Evolutionary conservation across 2,329 filamentous ascomycete species (phyloP).

Genomic region (Fusarium liriodendri): DNA sequence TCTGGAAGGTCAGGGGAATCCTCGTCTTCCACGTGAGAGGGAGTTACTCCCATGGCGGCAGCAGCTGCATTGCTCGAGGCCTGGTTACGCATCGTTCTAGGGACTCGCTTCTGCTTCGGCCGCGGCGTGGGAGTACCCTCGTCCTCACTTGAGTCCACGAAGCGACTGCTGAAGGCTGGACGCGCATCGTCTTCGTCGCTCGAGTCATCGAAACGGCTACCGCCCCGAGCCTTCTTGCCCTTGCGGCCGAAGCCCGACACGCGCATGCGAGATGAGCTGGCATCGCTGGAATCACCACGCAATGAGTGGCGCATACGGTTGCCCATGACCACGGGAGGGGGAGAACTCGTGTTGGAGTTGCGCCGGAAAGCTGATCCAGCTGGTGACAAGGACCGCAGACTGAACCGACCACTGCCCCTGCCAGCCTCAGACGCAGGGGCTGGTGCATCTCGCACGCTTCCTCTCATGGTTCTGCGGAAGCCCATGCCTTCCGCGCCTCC

Average conservation of each 20-base stretch:
- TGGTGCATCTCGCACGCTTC: slow-evolving; percentile 37
- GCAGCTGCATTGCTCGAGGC: slow-evolving; percentile 50
- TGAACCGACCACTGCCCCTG: slow-evolving; percentile 69
- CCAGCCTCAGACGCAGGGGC: slow-evolving; percentile 44
- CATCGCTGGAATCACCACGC: slow-evolving; percentile 54
- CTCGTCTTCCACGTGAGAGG: slow-evolving; percentile 59
- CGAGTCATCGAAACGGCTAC: slow-evolving; percentile 77
- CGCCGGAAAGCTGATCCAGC: slow-evolving; percentile 65
- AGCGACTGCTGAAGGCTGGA: slow-evolving; percentile 62
- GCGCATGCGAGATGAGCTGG: slow-evolving; percentile 51
- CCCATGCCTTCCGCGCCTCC: slow-evolving; percentile 61
- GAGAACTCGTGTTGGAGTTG: slow-evolving; percentile 50
- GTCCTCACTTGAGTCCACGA: slow-evolving; percentile 80
- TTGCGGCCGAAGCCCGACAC: slow-evolving; percentile 58
- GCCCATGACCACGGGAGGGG: slow-evolving; percentile 50
- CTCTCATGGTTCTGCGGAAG: slow-evolving; percentile 81
- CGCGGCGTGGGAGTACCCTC: slow-evolving; percentile 47
- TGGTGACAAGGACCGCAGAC: slow-evolving; percentile 77
- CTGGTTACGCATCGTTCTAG: slow-evolving; percentile 46
- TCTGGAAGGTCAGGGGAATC: slow-evolving; percentile 71
- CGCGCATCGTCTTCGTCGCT: slow-evolving; percentile 69
- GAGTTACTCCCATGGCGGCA: slow-evolving; percentile 49
- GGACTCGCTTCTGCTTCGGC: slow-evolving; percentile 48
- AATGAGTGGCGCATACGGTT: slow-evolving; percentile 59
- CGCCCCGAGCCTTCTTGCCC: slow-evolving; percentile 49